Conservation (phyloP, 352 stramenopile genomes). For the Phytopythium vexans region DNA sequence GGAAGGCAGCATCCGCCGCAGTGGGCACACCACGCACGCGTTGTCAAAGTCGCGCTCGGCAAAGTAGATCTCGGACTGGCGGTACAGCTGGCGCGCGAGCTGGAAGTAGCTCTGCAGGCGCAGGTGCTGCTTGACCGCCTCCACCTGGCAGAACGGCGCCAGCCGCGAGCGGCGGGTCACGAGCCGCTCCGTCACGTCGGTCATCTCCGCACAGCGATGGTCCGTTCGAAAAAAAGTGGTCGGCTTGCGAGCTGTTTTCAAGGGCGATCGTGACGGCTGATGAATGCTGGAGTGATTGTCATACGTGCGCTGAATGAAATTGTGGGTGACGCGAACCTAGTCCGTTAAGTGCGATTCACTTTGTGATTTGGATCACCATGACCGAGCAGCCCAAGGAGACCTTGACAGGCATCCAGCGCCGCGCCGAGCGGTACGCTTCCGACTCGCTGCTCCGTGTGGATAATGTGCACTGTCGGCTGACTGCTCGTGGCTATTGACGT, state of each 20-base stretch:
- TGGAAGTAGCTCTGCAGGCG: slow-evolving; percentile 68
- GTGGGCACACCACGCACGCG: slow-evolving; percentile 38
- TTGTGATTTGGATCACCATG: not conserved
- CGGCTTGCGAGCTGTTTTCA: not conserved
- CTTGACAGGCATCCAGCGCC: slow-evolving; percentile 44
- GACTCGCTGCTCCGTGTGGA: not conserved
- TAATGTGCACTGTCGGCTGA: not conserved
- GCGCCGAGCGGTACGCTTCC: slow-evolving; percentile 28
- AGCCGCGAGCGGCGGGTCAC: slow-evolving; percentile 52
- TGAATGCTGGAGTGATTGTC: no score
- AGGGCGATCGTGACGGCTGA: no score
- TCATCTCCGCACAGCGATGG: slow-evolving; percentile 3
- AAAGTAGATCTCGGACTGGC: slow-evolving; percentile 70
- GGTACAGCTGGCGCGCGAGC: slow-evolving; percentile 68
- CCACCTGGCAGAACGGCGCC: slow-evolving; percentile 54
- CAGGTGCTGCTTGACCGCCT: slow-evolving; percentile 63
- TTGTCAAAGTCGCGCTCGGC: slow-evolving; percentile 61
- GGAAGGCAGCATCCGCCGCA: slow-evolving; percentile 2
- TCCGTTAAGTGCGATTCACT: not conserved
- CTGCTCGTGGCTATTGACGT: slow-evolving; percentile 1
- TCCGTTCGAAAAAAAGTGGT: not conserved
- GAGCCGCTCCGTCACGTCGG: slow-evolving; percentile 53
- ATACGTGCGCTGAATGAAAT: not conserved
- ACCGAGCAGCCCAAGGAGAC: slow-evolving; percentile 12
- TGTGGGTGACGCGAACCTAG: not conserved